Conservation (phyloP, 2,329 filamentous ascomycete species). For the Aspergillus phoenicis region DNA sequence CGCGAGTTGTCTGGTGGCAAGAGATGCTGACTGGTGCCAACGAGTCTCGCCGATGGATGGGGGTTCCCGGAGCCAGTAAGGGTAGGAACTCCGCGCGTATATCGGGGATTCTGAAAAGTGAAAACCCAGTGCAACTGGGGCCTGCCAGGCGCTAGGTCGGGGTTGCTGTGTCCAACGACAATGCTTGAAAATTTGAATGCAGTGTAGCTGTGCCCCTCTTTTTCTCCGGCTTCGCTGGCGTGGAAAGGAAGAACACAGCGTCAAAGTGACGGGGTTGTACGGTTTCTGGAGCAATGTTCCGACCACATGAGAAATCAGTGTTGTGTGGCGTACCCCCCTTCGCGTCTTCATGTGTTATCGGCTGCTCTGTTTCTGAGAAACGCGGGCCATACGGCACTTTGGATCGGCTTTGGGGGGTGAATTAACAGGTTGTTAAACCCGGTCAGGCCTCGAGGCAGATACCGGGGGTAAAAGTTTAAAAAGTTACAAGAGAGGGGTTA, state of each 20-base stretch:
- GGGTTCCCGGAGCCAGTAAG: not conserved
- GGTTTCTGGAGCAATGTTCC: not conserved
- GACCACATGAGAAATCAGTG: slow-evolving; percentile 1
- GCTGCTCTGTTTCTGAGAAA: not conserved
- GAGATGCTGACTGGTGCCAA: slow-evolving; percentile 17
- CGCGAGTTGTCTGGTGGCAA: slow-evolving; percentile 12
- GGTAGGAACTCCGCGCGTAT: slow-evolving; percentile 10
- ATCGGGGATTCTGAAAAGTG: slow-evolving; percentile 10
- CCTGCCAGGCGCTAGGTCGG: slow-evolving; percentile 3
- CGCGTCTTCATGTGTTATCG: slow-evolving; percentile 2
- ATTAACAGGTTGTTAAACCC: not conserved
- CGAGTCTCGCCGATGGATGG: slow-evolving; percentile 8
- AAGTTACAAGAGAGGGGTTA: slow-evolving; percentile 1
- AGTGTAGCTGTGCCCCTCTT: not conserved
- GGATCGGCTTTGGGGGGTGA: not conserved
- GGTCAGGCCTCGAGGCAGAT: not conserved
- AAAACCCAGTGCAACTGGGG: slow-evolving; percentile 2
- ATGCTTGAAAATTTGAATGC: not conserved
- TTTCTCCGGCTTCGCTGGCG: not conserved
- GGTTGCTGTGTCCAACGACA: not conserved
- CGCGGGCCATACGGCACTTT: slow-evolving; percentile 2
- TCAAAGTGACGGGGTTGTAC: not conserved
- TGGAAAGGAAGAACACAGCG: not conserved
- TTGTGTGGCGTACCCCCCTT: not conserved
- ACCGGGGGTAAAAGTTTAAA: slow-evolving; percentile 3